phyloP scores from a whole-genome alignment of 1,139 yeast genomes.

The Pichia sp. region DNA sequence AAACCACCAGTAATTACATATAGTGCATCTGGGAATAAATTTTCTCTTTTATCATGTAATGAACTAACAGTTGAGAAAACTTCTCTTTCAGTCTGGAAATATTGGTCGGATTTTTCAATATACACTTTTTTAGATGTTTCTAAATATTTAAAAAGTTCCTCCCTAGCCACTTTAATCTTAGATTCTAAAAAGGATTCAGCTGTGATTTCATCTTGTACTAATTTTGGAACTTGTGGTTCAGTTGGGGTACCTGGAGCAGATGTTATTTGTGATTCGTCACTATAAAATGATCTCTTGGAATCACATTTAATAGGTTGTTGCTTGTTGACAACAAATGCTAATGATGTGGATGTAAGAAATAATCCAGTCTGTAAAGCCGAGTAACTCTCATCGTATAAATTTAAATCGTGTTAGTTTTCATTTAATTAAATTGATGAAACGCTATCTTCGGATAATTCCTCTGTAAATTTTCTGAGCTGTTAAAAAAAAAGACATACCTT shows the following conservation, averaged over 20 bases:
- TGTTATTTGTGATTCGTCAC: constrained; percentile 46
- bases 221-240: constrained; percentile 32
- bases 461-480: too few relatives aligned
- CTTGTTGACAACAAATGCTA: not conserved
- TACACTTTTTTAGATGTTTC: constrained; percentile 33
- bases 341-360: constrained; percentile 9
- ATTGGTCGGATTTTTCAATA: constrained; percentile 36
- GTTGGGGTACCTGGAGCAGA: constrained; percentile 39
- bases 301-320: constrained; percentile 9
- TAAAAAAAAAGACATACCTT: not conserved
- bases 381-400: not conserved
- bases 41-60: constrained; percentile 68
- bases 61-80: constrained; percentile 62
- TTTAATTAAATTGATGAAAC: too few relatives aligned
- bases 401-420: not conserved
- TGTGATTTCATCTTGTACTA: constrained; percentile 47
- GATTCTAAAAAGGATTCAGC: constrained; percentile 54
- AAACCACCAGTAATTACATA: constrained; percentile 70
- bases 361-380: constrained; percentile 9
- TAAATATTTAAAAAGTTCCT: constrained; percentile 28
- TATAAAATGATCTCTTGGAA: constrained; percentile 44
- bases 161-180: constrained; percentile 43
- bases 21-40: constrained; percentile 66
- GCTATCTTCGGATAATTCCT: too few relatives aligned
- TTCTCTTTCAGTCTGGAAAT: constrained; percentile 49